Evolutionary conservation across 2,329 filamentous ascomycete species (phyloP).

Genomic region (Balansia obtecta): DNA sequence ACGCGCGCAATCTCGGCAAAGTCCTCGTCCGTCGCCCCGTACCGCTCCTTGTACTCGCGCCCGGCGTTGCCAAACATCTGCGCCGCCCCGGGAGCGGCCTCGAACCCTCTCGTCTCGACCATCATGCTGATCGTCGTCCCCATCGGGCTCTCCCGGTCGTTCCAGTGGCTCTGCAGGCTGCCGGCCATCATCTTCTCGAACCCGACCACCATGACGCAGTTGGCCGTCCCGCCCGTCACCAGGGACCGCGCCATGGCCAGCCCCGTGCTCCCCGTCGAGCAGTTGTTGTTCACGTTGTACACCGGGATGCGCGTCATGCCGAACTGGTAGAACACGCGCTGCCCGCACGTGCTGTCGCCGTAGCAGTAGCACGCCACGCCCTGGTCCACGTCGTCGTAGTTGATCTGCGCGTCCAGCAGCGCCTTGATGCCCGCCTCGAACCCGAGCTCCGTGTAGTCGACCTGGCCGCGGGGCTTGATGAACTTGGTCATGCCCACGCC

Average conservation of each 20-base stretch:
- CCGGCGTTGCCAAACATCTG: slow-evolving; percentile 96
- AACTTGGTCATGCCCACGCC: slow-evolving; percentile 99
- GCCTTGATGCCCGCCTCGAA: slow-evolving; percentile 89
- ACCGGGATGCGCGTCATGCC: slow-evolving; percentile 95
- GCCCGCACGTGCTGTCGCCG: slow-evolving; percentile 86
- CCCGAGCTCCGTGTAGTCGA: slow-evolving; percentile 88
- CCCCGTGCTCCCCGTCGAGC: slow-evolving; percentile 87
- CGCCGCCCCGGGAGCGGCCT: slow-evolving; percentile 72
- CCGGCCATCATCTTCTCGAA: slow-evolving; percentile 98
- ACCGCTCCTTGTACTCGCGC: slow-evolving; percentile 90
- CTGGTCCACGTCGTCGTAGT: slow-evolving; percentile 91
- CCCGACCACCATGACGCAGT: slow-evolving; percentile 83
- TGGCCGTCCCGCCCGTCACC: slow-evolving; percentile 66
- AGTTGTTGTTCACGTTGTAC: slow-evolving; percentile 99
- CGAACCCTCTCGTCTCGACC: slow-evolving; percentile 66
- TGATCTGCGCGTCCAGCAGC: slow-evolving; percentile 76
- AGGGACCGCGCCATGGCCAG: slow-evolving; percentile 72
- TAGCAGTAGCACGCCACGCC: slow-evolving; percentile 98
- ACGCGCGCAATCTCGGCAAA: slow-evolving; percentile 90
- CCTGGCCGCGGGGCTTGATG: slow-evolving; percentile 89
- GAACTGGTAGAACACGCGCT: slow-evolving; percentile 97
- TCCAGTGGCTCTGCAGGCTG: slow-evolving; percentile 71
- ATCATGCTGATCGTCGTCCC: slow-evolving; percentile 66
- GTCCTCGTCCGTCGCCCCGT: slow-evolving; percentile 71
- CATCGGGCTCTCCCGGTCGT: slow-evolving; percentile 72